Evolutionary conservation across 2,329 filamentous ascomycete genomes (phyloP).

Genomic region (Pseudogymnoascus sp.): DNA sequence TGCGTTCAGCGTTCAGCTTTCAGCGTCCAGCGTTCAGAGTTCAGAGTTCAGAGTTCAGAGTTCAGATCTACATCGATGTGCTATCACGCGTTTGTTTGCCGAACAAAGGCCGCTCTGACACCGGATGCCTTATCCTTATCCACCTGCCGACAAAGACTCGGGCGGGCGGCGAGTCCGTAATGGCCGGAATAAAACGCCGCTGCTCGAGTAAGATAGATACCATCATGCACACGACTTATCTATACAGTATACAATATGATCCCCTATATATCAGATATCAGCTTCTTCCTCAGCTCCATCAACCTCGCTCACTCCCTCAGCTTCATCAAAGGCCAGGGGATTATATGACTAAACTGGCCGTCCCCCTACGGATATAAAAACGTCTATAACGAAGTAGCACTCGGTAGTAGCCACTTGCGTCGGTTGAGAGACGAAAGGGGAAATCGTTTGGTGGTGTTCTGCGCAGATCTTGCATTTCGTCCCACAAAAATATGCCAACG

Average conservation of each 20-base stretch:
- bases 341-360: neutral
- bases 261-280: neutral
- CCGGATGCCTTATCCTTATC: neutral
- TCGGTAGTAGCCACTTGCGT: slow-evolving; percentile 3
- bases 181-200: neutral
- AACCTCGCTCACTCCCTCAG: neutral
- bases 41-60: too few relatives aligned
- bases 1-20: too few relatives aligned
- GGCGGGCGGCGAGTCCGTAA: neutral
- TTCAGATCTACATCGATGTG: too few relatives aligned
- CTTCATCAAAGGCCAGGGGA: neutral
- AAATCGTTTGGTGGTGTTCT: neutral
- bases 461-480: neutral
- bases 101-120: neutral
- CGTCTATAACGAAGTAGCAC: neutral
- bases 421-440: slow-evolving; percentile 3
- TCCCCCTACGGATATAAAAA: neutral
- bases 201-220: neutral
- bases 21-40: neutral
- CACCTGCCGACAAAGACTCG: neutral
- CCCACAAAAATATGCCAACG: neutral
- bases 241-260: neutral
- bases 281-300: neutral
- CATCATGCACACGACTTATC: neutral
- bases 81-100: neutral